A percentile compares a stretch with the other conserved stretches of the same genome.
These are phyloP conservation scores for Cordyceps javanica DNA, from an alignment of 2,329 filamentous ascomycete genomes.

Conservation along the genomic window DNA sequence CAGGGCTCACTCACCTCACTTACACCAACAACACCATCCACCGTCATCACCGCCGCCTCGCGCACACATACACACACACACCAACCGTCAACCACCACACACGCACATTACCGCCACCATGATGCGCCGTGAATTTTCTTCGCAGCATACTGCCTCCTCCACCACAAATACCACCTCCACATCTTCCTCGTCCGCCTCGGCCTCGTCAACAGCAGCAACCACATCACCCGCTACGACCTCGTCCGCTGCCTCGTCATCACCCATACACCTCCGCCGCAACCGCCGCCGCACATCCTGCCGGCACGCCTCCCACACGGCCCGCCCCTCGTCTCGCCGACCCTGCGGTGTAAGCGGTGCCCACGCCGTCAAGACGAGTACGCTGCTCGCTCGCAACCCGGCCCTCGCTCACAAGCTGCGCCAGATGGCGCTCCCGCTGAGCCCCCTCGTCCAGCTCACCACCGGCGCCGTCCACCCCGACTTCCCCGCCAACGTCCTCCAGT, in stretches of 20 bases:
- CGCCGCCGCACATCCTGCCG: slow-evolving; percentile 7
- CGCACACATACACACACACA: background rate
- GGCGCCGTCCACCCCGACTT: slow-evolving; percentile 60
- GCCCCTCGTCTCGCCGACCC: slow-evolving; percentile 9
- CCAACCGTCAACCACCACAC: background rate
- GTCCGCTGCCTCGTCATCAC: slow-evolving; percentile 28
- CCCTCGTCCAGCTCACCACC: slow-evolving; percentile 57
- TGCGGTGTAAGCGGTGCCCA: slow-evolving; percentile 21
- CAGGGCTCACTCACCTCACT: slow-evolving; percentile 8
- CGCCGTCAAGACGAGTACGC: slow-evolving; percentile 23
- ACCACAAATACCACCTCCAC: slow-evolving; percentile 15
- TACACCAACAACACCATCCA: background rate
- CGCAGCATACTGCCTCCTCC: slow-evolving; percentile 10
- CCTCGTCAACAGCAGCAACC: slow-evolving; percentile 15
- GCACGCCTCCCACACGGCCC: background rate
- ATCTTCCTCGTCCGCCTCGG: slow-evolving; percentile 12
- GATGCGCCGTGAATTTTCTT: slow-evolving; percentile 11
- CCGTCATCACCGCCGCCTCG: too few species aligned
- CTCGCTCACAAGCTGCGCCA: slow-evolving; percentile 57
- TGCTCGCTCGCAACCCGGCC: slow-evolving; percentile 39
- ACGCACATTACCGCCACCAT: slow-evolving; percentile 1
- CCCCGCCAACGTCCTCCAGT: slow-evolving; percentile 60
- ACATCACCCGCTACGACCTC: slow-evolving; percentile 22
- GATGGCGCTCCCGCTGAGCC: slow-evolving; percentile 59
- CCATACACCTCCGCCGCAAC: slow-evolving; percentile 14